Base-by-base conservation (phyloP, 2,329 filamentous ascomycete species). In the Cyphellophora attinorum region DNA sequence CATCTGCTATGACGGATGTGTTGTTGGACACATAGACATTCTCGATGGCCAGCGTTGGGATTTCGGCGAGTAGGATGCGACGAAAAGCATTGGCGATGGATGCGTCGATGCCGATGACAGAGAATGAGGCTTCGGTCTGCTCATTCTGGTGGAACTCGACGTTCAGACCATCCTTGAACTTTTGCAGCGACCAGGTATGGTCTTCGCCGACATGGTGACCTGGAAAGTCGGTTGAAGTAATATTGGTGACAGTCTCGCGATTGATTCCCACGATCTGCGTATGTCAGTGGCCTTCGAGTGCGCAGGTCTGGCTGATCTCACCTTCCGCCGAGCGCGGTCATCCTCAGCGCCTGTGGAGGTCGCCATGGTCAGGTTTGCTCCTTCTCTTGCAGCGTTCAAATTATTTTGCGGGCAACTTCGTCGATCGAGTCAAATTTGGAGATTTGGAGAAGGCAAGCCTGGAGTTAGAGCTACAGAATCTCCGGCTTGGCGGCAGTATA, bases 1-100 rank as follows among this genome's bases (percentile, higher is more conserved):
- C 91, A 56, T 98, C 91, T 59, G 96, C 89, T 52, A 98, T 91
- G 21, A 98, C 86, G 4, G 85, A 94, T 33, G 89, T 96, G 68
- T 98, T 98, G 68, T 95, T 93, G 57, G 85, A 75, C 45, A 96
- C 79, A 64, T 82, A 98, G 56, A 93, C 85, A 44, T 78, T 80
- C 68, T 98, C 91, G 52, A 98, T 88, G 48, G 93, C 91, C 29
- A 98, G 73, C 2, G 86, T 91, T 12, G 89, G 86, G 34, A 98
- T 83, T 66, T 98, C 93, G 48, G 89, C 75, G 59, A 98, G 81
- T 52, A 96, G 73, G 51, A 96, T 96, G 51, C 91, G 85, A 41
- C 91, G 86, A 68, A 96, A 94, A 54, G 93, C 91, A 59, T 98
- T 98, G 54, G 91, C 85, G 56, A 98, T 78, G 35, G 85, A 80